A percentile compares a stretch with the other conserved stretches of the same genome.
Evolutionary conservation across 108 stramenopile species (phyloP).

Genomic region (Cyclostephanos tholiformis): DNA sequence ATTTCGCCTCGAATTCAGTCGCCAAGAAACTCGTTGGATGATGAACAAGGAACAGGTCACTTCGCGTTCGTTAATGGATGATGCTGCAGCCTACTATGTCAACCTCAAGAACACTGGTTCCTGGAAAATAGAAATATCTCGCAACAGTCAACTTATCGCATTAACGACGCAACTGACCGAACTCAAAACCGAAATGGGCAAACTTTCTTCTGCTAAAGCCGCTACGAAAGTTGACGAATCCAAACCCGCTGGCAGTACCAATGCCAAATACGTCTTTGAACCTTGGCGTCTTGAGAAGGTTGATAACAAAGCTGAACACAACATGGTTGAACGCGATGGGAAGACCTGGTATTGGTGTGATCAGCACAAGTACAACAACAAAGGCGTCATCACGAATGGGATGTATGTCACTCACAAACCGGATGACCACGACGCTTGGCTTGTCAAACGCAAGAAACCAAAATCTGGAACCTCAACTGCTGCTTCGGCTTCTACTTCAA

Average conservation of each 20-base stretch:
- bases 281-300: not conserved
- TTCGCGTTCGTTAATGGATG: not conserved
- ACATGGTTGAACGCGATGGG: not conserved
- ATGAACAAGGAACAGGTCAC: not conserved
- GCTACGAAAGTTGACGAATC: too few species aligned
- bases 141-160: not conserved
- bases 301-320: conserved; percentile 4
- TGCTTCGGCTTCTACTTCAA: not conserved
- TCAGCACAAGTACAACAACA: not conserved
- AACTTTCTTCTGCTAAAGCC: too few species aligned
- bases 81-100: not conserved
- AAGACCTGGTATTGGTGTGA: conserved; percentile 3
- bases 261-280: not conserved
- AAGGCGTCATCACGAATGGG: not conserved
- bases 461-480: not conserved
- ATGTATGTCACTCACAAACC: conserved; percentile 8
- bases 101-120: not conserved
- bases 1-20: not conserved
- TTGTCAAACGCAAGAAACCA: not conserved
- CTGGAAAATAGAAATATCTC: not conserved
- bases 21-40: not conserved
- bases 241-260: too few species aligned
- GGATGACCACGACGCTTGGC: not conserved
- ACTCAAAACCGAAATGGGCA: too few species aligned
- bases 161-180: too few species aligned